Base-by-base conservation (phyloP, 257 asterid genomes). In the Apocynum venetum region DNA sequence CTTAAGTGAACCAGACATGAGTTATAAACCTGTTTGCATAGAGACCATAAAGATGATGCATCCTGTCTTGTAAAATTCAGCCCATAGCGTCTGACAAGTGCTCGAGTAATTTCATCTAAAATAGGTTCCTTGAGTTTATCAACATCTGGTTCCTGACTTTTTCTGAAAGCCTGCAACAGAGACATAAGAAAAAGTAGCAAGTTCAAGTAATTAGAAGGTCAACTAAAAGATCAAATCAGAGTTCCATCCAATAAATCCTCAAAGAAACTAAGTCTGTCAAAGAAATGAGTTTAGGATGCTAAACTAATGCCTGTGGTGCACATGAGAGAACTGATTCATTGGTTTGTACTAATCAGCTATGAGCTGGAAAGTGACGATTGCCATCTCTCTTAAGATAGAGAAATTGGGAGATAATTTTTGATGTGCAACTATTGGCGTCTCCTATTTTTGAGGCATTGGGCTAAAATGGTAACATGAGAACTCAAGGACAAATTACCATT, bases 141-240 rank as follows among this genome's bases (percentile, higher is more conserved):
- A 57, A 91, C 93, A 76, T 75, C 80, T 79, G 97, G 98, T 88
- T 93, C 93, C 88, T 83, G 99, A 85, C 92, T 90, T 85, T 84
- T 96, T 82, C 98, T 88, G 86, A 85, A 89, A 43, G 90, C 83
- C 97, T 90, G 87, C 59, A 80, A 75, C 83, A 80, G 38, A 46
- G 53, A 19, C 52, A 80, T 55, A 68, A 76, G 78, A 78, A 47
- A 77, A n/a, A 73, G 63, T 69, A 38, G 43, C n/a, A 8, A 52
- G 19, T 59, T 65, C 76, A 71, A 76, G 36, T 71, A 48, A 48
- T 43, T 19, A 43, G 8, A 68, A 41, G 47, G 31, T 20, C 25
- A 20, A 20, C 35, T 68, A 43, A 20, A 57, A 35, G 17, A 66
- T 15, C 35, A 11, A 14, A 35, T 7, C 31, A 25, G 31, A 25